Evolutionary conservation across 2,329 filamentous ascomycete species (phyloP).

Genomic region (Claviceps paspali): DNA sequence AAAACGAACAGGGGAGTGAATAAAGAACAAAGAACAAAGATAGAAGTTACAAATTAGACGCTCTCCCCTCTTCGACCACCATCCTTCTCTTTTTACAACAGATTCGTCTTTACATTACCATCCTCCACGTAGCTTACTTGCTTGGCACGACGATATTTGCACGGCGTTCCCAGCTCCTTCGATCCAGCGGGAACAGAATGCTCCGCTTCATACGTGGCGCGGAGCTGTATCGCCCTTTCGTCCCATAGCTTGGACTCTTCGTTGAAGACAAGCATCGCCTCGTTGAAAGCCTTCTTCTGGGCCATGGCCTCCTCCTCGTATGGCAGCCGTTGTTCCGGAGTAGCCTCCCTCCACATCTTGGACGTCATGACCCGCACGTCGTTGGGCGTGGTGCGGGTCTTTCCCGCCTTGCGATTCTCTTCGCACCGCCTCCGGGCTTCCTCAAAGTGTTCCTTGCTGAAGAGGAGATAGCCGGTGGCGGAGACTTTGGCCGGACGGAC

Average conservation of each 20-base stretch:
- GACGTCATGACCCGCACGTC: conserved; percentile 77
- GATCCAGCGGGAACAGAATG: conserved; percentile 24
- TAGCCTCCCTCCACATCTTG: conserved; percentile 76
- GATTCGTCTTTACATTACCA: conserved; percentile 13
- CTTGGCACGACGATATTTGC: conserved; percentile 21
- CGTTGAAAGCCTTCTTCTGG: conserved; percentile 51
- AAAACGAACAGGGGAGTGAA: no score
- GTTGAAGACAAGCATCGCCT: conserved; percentile 43
- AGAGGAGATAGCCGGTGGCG: conserved; percentile 78
- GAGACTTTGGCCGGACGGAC: conserved; percentile 56
- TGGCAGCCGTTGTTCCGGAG: conserved; percentile 54
- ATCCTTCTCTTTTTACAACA: no score
- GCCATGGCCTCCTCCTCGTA: conserved; percentile 60
- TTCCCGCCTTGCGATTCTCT: conserved; percentile 45
- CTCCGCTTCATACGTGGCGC: conserved; percentile 34
- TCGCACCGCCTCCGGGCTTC: conserved; percentile 43
- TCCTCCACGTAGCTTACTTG: conserved; percentile 24
- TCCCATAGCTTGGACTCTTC: conserved; percentile 58
- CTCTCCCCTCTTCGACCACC: no score
- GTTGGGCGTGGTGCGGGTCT: conserved; percentile 53
- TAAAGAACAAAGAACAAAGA: no score
- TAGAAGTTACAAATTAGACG: no score
- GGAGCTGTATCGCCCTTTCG: conserved; percentile 39
- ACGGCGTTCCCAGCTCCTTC: conserved; percentile 11
- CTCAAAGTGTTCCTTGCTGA: conserved; percentile 67